Percentiles rank a stretch among this genome's conserved stretches.
phyloP scores from a whole-genome alignment of 176 grass and related monocot species.

The Carex littledalei region DNA sequence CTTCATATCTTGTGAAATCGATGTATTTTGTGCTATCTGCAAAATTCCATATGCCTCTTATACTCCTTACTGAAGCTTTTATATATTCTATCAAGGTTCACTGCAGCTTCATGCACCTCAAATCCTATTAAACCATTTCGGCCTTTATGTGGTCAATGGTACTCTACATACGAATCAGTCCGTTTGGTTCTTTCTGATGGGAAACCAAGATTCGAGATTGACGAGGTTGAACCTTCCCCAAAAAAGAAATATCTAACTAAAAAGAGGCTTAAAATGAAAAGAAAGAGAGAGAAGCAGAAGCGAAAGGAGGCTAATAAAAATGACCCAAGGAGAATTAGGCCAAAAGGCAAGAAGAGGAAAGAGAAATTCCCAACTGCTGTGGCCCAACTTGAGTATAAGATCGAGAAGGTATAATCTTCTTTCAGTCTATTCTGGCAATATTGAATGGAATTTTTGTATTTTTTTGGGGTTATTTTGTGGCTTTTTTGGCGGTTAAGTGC shows the following conservation, averaged over 20 bases:
- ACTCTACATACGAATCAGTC: constrained; percentile 51
- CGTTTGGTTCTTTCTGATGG: constrained; percentile 77
- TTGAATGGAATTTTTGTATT: not conserved
- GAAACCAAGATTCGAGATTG: constrained; percentile 74
- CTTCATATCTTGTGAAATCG: not conserved
- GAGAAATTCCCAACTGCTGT: constrained; percentile 73
- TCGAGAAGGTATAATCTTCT: constrained; percentile 59
- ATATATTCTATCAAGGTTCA: constrained; percentile 27
- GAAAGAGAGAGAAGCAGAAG: constrained; percentile 69
- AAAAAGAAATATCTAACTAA: constrained; percentile 65
- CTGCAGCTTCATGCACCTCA: constrained; percentile 16
- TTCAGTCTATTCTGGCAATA: not conserved
- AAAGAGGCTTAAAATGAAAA: constrained; percentile 68
- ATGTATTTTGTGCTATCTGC: not conserved
- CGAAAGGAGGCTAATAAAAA: constrained; percentile 78
- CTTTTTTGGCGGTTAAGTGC: constrained; percentile 8
- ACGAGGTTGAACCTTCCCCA: constrained; percentile 64
- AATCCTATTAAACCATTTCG: constrained; percentile 23
- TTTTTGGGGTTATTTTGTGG: not conserved
- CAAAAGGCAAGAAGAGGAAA: constrained; percentile 78
- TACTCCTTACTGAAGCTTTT: not conserved
- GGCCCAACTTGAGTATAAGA: constrained; percentile 77
- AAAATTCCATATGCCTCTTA: not conserved
- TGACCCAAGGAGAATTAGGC: constrained; percentile 64
- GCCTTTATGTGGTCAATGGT: constrained; percentile 28